These are phyloP conservation scores for Ophiostoma ulmi DNA, from an alignment of 2,329 filamentous ascomycete genomes.

Conservation along the genomic window DNA sequence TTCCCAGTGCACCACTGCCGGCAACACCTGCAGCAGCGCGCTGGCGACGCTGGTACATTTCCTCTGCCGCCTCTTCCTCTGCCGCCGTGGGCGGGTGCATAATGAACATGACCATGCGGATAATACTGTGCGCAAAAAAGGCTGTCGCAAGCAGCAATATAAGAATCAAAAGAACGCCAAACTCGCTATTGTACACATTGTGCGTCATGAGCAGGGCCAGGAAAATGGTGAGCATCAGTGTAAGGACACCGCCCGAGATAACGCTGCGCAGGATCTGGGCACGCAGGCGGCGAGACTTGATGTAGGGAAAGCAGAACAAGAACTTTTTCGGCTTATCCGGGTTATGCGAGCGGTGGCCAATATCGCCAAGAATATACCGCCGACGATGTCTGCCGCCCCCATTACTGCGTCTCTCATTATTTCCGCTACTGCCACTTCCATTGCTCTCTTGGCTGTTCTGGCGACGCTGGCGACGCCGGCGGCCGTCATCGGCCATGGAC, in stretches of 20 bases:
- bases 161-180: conserved; percentile 75
- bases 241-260: conserved; percentile 59
- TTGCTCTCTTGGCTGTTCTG: background rate
- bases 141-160: conserved; percentile 68
- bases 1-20: conserved; percentile 27
- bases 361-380: conserved; percentile 17
- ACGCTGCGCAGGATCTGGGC: conserved; percentile 56
- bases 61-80: conserved; percentile 33
- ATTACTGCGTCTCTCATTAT: background rate
- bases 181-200: conserved; percentile 59
- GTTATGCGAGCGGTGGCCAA: background rate
- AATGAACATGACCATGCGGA: conserved; percentile 65
- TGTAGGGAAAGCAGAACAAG: conserved; percentile 51
- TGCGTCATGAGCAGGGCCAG: conserved; percentile 65
- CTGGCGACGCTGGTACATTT: conserved; percentile 29
- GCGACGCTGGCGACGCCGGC: conserved; percentile 33
- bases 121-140: conserved; percentile 74
- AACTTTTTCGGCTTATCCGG: conserved; percentile 39
- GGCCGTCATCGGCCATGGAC: conserved; percentile 40
- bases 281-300: conserved; percentile 50
- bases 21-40: conserved; percentile 6
- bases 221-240: conserved; percentile 59
- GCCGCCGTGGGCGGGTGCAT: conserved; percentile 42
- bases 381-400: conserved; percentile 22
- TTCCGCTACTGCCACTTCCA: background rate